Evolutionary conservation across 768 basidiomycete species (phyloP).

Genomic region (Boletus reticulatus): DNA sequence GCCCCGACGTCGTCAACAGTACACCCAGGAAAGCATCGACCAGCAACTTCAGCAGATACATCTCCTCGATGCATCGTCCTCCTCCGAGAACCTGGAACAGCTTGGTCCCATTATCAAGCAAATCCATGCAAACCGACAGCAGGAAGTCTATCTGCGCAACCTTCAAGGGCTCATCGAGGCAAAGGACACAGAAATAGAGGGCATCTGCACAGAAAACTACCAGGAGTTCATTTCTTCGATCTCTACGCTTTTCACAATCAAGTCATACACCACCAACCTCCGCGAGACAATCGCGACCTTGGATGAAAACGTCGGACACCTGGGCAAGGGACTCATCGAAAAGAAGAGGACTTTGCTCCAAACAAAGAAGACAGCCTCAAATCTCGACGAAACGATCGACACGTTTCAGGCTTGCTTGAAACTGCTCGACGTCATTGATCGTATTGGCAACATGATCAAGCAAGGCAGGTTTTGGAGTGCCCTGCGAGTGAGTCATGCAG

Average conservation of each 20-base stretch:
- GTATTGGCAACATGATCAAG: conserved; percentile 90
- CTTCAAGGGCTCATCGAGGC: conserved; percentile 87
- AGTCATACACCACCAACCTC: conserved; percentile 93
- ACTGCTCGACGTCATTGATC: conserved; percentile 88
- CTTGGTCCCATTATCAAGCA: conserved; percentile 94
- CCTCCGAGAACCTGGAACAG: conserved; percentile 93
- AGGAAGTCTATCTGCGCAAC: conserved; percentile 85
- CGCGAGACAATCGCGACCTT: conserved; percentile 88
- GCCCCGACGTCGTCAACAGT: conserved; percentile 67
- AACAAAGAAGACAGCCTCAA: conserved; percentile 88
- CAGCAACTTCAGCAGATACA: conserved; percentile 91
- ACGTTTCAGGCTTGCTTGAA: conserved; percentile 90
- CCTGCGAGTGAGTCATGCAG: conserved; percentile 64
- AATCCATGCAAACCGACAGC: conserved; percentile 82
- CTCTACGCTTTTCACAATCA: conserved; percentile 92
- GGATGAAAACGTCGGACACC: conserved; percentile 83
- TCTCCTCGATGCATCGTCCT: conserved; percentile 81
- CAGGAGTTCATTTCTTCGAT: conserved; percentile 98
- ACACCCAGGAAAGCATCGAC: conserved; percentile 83
- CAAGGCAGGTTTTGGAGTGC: conserved; percentile 98
- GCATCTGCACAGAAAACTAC: conserved; percentile 94
- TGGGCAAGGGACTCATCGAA: conserved; percentile 84
- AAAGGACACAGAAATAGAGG: conserved; percentile 95
- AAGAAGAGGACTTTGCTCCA: conserved; percentile 91
- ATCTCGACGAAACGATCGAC: conserved; percentile 96